Percentiles rank a stretch among this genome's conserved stretches.
Conservation (phyloP, 768 basidiomycete species). For the Amanita muscaria region DNA sequence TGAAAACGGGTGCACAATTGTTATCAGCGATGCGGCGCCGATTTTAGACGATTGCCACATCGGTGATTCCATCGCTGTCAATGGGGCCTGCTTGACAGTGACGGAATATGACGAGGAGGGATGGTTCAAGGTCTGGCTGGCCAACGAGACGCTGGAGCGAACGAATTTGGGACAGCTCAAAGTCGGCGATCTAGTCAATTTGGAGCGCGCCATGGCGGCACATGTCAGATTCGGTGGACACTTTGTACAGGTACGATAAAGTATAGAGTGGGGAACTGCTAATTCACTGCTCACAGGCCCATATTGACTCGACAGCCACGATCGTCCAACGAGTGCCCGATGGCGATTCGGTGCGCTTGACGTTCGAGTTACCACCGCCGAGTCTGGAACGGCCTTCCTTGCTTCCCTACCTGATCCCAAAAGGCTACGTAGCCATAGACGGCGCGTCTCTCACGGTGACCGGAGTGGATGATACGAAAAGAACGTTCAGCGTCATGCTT, state of each 20-base stretch:
- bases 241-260: slow-evolving; percentile 74
- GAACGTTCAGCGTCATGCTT: slow-evolving; percentile 85
- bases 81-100: slow-evolving; percentile 86
- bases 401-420: slow-evolving; percentile 78
- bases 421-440: slow-evolving; percentile 93
- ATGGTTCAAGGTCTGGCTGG: slow-evolving; percentile 91
- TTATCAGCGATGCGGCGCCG: slow-evolving; percentile 57
- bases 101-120: slow-evolving; percentile 71
- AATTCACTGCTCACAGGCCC: slow-evolving; percentile 49
- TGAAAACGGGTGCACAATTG: slow-evolving; percentile 72
- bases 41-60: slow-evolving; percentile 85
- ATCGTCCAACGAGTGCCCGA: slow-evolving; percentile 59
- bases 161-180: slow-evolving; percentile 84
- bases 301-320: slow-evolving; percentile 85
- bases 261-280: not conserved
- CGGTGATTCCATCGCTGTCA: slow-evolving; percentile 91
- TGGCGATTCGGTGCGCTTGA: slow-evolving; percentile 81
- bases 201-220: slow-evolving; percentile 91
- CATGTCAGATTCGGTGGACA: slow-evolving; percentile 94
- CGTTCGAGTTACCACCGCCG: slow-evolving; percentile 65
- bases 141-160: slow-evolving; percentile 87
- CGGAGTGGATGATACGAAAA: slow-evolving; percentile 50
- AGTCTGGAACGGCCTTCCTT: slow-evolving; percentile 53
- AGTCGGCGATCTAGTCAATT: slow-evolving; percentile 76
- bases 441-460: slow-evolving; percentile 92